These are phyloP conservation scores for Teratosphaeriaceae sp. DNA, from an alignment of 2,329 filamentous ascomycete genomes.

Conservation along the genomic window DNA sequence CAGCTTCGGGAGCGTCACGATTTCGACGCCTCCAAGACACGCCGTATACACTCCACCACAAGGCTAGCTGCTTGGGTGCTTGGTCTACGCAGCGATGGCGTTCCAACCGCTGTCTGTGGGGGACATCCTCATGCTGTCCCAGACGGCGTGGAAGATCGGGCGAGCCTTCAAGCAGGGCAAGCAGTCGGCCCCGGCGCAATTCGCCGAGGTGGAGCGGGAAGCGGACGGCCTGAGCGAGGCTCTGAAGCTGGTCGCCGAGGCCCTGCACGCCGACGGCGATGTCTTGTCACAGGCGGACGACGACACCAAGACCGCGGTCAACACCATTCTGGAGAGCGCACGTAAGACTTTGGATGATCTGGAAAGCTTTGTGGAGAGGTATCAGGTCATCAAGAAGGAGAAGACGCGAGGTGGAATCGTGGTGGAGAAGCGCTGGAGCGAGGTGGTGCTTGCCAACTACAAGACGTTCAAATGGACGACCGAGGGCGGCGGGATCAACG, in stretches of 20 bases:
- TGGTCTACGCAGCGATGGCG: constrained; percentile 19
- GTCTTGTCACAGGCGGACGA: constrained; percentile 31
- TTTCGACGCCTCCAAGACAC: background rate
- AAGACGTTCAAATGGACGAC: constrained; percentile 41
- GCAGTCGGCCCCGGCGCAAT: constrained; percentile 34
- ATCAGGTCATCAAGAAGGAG: constrained; percentile 39
- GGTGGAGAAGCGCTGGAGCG: constrained; percentile 39
- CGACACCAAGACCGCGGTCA: constrained; percentile 31
- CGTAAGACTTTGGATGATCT: constrained; percentile 36
- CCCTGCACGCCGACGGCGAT: constrained; percentile 32
- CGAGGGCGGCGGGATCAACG: constrained; percentile 36
- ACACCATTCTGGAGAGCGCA: constrained; percentile 34
- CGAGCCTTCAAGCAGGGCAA: constrained; percentile 37
- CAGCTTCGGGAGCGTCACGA: background rate
- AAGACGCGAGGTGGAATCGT: constrained; percentile 34
- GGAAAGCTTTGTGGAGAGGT: constrained; percentile 39
- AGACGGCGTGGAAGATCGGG: constrained; percentile 41
- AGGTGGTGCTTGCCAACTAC: constrained; percentile 36
- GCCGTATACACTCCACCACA: no score
- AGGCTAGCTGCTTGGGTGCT: no score
- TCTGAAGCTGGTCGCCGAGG: constrained; percentile 40
- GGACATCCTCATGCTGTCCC: constrained; percentile 41
- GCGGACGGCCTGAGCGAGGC: constrained; percentile 36
- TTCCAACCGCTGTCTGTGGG: constrained; percentile 27
- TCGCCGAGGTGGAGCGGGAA: constrained; percentile 38